Conservation (phyloP, 1,139 yeast genomes). For the Geotrichum aggregatum region DNA sequence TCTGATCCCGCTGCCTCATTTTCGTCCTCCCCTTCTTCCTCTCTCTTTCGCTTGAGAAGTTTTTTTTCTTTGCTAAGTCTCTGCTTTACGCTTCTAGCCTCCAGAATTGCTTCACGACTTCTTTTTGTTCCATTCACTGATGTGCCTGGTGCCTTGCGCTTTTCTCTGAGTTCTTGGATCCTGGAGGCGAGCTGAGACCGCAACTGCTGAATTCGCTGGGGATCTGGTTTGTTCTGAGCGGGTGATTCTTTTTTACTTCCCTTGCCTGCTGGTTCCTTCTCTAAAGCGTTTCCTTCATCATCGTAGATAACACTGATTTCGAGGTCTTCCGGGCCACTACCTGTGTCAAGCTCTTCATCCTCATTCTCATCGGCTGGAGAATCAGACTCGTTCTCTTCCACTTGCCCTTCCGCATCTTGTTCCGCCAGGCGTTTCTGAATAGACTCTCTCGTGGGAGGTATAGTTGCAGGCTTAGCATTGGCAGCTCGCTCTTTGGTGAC, state of each 20-base stretch:
- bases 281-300: conserved; percentile 50
- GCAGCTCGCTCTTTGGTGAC: conserved; percentile 43
- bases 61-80: conserved; percentile 47
- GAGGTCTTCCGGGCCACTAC: conserved; percentile 36
- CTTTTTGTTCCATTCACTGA: conserved; percentile 75
- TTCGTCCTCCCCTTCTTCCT: conserved; percentile 16
- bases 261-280: conserved; percentile 19
- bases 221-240: conserved; percentile 34
- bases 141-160: conserved; percentile 89
- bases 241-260: conserved; percentile 34
- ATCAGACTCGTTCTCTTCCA: conserved; percentile 25
- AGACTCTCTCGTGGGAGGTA: conserved; percentile 19
- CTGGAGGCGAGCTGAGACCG: conserved; percentile 68
- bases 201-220: conserved; percentile 52
- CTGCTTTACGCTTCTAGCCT: conserved; percentile 37
- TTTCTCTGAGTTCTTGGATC: conserved; percentile 65
- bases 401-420: conserved; percentile 21
- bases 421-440: conserved; percentile 10
- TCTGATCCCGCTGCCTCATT: background rate
- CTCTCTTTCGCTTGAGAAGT: conserved; percentile 34
- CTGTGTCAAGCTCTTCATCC: conserved; percentile 24
- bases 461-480: conserved; percentile 20
- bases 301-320: conserved; percentile 58
- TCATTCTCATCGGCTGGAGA: conserved; percentile 19
- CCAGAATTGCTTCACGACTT: conserved; percentile 45